phyloP scores from a whole-genome alignment of 1,284 basidiomycete genomes.

The Phlebopus sp. region DNA sequence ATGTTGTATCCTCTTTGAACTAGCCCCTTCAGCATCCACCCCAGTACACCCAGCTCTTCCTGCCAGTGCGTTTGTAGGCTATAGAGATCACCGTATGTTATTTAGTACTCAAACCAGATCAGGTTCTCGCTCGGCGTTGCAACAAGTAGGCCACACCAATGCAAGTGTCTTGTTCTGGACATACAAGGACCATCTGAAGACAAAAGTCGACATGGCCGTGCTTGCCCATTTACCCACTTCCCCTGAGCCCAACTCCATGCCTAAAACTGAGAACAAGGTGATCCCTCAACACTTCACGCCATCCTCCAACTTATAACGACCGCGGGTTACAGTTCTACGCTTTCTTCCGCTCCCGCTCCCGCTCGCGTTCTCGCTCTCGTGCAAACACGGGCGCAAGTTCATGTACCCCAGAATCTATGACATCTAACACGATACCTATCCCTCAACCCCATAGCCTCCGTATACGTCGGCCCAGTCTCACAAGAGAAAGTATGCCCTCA shows the following conservation, averaged over 20 bases:
- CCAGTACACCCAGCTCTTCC: background rate
- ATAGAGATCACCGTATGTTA: background rate
- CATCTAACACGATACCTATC: slow-evolving; percentile 27
- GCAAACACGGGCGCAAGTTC: slow-evolving; percentile 29
- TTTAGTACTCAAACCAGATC: background rate
- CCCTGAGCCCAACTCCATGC: slow-evolving; percentile 1
- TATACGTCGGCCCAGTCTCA: slow-evolving; percentile 19
- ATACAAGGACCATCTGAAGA: slow-evolving; percentile 4
- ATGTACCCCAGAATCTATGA: slow-evolving; percentile 3
- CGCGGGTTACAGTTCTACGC: slow-evolving; percentile 41
- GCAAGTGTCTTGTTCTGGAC: slow-evolving; percentile 2
- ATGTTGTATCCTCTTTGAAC: slow-evolving; percentile 10
- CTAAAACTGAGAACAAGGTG: slow-evolving; percentile 36
- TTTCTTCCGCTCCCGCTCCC: slow-evolving; percentile 53
- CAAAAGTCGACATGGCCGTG: slow-evolving; percentile 5
- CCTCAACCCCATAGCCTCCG: slow-evolving; percentile 8
- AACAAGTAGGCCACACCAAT: background rate
- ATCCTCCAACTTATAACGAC: background rate
- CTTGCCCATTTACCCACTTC: slow-evolving; percentile 2
- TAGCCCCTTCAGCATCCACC: background rate
- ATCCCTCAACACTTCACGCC: slow-evolving; percentile 15
- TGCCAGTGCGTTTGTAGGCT: background rate
- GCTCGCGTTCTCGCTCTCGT: slow-evolving; percentile 47
- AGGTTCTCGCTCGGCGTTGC: background rate
- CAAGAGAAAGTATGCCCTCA: slow-evolving; percentile 4